Base-by-base conservation (phyloP, 2,329 filamentous ascomycete genomes). In the Alternaria incomplexa region DNA sequence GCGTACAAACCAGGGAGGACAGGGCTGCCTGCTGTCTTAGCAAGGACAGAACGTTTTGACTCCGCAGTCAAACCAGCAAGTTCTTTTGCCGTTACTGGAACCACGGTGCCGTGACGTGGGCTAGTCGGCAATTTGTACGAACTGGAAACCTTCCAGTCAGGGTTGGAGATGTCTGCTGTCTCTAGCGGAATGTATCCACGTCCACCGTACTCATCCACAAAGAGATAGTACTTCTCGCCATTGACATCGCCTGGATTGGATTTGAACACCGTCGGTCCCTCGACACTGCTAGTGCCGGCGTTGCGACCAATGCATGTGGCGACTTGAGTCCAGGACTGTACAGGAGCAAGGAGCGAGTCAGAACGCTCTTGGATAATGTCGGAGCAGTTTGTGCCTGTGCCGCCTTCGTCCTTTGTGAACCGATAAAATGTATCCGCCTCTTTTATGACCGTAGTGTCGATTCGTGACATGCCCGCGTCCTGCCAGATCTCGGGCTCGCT, bases 351-450 rank as follows among this genome's bases (percentile, higher is more conserved):
- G 4, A 87, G 72, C 1, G 74, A 77, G 1, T 73, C 59, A 0
- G 84, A 85, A 30, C 80, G 81, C 65, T 87, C 85, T 62, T 87
- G 81, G 20, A 87, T 86, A 23, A 87, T 87, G 46, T 87, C 85
- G 3, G 76, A 77, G 68, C 85, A 87, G 2, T 85, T 85, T 0
- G 84, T 86, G 1, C 74, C 78, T 5, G 74, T 79, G 2, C 80
- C 83, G 0, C 84, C 84, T 58, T 87, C 85, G 45, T 87, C 85
- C 61, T 87, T 87, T 17, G 85, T 86, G 68, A 87, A 87, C 10
- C 85, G 84, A 67, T 85, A 85, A 70, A 83, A 86, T 0, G 72
- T 73, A 11, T 73, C 71, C 2, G 77, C 78, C 0, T 79, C 80
- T 56, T 83, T 77, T 13, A 87, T 69, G 0, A 87, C 83, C 0